Percentiles rank a stretch among this genome's conserved stretches.
phyloP scores from a whole-genome alignment of 1,139 yeast species.

The Pichia sp. region DNA sequence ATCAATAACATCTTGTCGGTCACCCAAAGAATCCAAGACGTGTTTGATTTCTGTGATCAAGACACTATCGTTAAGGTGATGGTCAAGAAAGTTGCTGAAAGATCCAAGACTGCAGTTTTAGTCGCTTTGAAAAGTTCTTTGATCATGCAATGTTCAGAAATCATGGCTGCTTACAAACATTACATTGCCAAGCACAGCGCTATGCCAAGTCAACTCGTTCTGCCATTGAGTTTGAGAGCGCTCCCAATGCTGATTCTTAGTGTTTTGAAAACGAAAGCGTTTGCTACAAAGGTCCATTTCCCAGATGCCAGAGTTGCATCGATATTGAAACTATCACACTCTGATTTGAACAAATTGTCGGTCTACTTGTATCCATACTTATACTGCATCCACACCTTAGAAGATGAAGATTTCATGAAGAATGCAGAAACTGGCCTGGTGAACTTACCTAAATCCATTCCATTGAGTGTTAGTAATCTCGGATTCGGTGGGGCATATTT shows the following conservation, averaged over 20 bases:
- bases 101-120: conserved; percentile 53
- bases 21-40: conserved; percentile 68
- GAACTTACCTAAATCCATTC: conserved; percentile 45
- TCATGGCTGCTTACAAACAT: conserved; percentile 75
- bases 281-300: conserved; percentile 47
- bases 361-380: conserved; percentile 80
- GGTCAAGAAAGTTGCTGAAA: conserved; percentile 65
- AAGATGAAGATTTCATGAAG: conserved; percentile 51
- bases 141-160: conserved; percentile 63
- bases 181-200: conserved; percentile 48
- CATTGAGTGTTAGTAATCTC: conserved; percentile 45
- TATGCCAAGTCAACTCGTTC: conserved; percentile 63
- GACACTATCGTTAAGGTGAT: conserved; percentile 76
- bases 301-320: conserved; percentile 65
- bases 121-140: conserved; percentile 62
- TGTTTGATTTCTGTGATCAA: conserved; percentile 81
- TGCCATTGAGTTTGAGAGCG: conserved; percentile 80
- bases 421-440: conserved; percentile 41
- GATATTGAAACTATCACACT: conserved; percentile 49
- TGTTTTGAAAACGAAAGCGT: conserved; percentile 64
- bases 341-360: conserved; percentile 59
- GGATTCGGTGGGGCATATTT: conserved; percentile 78
- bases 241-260: conserved; percentile 69
- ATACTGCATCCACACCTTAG: conserved; percentile 67
- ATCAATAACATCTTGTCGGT: conserved; percentile 82